These are phyloP conservation scores for Iberis pinnata DNA, from an alignment of 345 rosid genomes.

Conservation along the genomic window DNA sequence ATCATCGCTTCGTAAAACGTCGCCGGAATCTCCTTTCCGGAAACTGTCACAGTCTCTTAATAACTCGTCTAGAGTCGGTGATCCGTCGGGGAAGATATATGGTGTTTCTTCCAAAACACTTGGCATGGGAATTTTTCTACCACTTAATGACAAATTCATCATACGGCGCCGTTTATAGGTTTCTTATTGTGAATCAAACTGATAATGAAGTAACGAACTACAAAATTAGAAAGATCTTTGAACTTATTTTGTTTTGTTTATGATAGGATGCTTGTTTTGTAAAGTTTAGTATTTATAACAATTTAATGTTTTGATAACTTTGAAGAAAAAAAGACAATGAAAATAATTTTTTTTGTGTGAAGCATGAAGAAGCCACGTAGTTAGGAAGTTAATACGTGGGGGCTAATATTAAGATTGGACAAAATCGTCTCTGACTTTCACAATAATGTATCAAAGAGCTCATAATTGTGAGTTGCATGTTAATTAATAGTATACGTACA, in stretches of 20 bases:
- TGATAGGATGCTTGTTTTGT: background rate
- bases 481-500: too few species aligned
- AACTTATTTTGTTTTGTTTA: background rate
- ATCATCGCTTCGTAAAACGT: constrained; percentile 10
- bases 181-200: background rate
- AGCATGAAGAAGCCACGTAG: constrained; percentile 1
- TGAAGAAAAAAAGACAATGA: background rate
- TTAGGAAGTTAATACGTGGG: background rate
- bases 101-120: constrained; percentile 2
- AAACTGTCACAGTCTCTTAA: constrained; percentile 26
- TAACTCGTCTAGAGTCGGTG: constrained; percentile 20
- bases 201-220: too few species aligned
- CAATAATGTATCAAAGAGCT: background rate
- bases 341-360: background rate
- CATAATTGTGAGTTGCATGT: background rate
- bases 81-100: constrained; percentile 7
- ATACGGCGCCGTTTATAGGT: background rate
- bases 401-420: background rate
- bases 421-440: too few species aligned
- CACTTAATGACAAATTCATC: constrained; percentile 11
- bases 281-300: constrained; percentile 4
- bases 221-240: background rate
- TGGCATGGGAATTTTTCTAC: constrained; percentile 1
- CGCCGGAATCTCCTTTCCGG: constrained; percentile 12
- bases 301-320: background rate